Evolutionary conservation across 176 grass and related monocot genomes (phyloP).

Genomic region (Thinopyrum elongatum): DNA sequence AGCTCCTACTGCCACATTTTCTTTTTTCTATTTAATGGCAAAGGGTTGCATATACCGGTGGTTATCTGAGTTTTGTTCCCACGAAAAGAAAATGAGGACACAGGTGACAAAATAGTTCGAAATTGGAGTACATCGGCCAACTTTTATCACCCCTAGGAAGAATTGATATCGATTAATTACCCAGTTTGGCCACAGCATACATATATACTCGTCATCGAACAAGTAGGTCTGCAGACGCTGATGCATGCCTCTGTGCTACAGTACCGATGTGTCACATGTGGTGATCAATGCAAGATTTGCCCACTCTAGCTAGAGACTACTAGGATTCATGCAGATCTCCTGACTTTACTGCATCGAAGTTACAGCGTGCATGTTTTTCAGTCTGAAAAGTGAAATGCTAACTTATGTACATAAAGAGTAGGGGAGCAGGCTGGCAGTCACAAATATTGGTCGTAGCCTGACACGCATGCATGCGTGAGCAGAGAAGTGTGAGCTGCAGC

Average conservation of each 20-base stretch:
- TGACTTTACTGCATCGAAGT: not conserved
- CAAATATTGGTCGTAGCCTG: constrained; percentile 15
- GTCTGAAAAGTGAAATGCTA: not conserved
- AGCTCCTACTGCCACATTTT: no score
- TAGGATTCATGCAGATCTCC: not conserved
- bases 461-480: not conserved
- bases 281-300: constrained; percentile 19
- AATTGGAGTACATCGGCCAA: not conserved
- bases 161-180: not conserved
- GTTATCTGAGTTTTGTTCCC: no score
- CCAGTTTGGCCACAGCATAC: not conserved
- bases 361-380: constrained; percentile 9
- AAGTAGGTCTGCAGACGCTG: not conserved
- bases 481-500: constrained; percentile 4
- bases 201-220: not conserved
- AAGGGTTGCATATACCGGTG: no score
- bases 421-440: constrained; percentile 19
- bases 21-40: no score
- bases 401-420: constrained; percentile 29
- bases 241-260: not conserved
- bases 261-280: not conserved
- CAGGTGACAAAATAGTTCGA: not conserved
- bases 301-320: constrained; percentile 4
- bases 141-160: not conserved
- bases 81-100: not conserved